Percentiles rank a stretch among this genome's conserved stretches.
Conservation (phyloP, 805 yeast genomes). For the Candida tibetensis region DNA sequence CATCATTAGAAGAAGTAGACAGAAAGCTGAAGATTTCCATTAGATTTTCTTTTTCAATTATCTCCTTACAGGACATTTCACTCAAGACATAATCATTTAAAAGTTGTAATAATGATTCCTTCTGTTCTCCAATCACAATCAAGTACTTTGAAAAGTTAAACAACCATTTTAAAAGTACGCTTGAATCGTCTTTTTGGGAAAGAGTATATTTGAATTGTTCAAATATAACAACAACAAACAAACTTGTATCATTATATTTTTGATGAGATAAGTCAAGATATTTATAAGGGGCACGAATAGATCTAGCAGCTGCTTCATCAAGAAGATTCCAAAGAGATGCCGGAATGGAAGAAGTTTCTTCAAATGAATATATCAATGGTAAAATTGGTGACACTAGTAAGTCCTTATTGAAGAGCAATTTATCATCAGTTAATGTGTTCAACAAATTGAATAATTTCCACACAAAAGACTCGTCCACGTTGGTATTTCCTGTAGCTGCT, state of each 20-base stretch:
- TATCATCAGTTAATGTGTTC: slow-evolving; percentile 46
- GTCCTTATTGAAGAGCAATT: slow-evolving; percentile 52
- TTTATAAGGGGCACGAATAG: slow-evolving; percentile 75
- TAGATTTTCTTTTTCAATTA: slow-evolving; percentile 7
- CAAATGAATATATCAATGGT: slow-evolving; percentile 49
- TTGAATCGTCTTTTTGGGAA: slow-evolving; percentile 17
- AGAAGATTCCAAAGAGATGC: slow-evolving; percentile 49
- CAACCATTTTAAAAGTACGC: slow-evolving; percentile 46
- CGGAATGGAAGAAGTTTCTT: neutral
- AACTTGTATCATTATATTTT: slow-evolving; percentile 27
- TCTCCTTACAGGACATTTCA: slow-evolving; percentile 2
- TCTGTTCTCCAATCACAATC: slow-evolving; percentile 59
- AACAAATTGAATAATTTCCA: slow-evolving; percentile 50
- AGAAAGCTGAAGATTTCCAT: slow-evolving; percentile 7
- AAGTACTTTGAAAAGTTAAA: slow-evolving; percentile 45
- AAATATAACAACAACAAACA: slow-evolving; percentile 35
- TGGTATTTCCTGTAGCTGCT: slow-evolving; percentile 15
- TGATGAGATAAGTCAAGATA: slow-evolving; percentile 59
- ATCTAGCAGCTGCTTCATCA: slow-evolving; percentile 74
- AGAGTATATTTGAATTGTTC: slow-evolving; percentile 69
- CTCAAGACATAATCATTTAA: slow-evolving; percentile 10
- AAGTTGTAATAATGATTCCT: slow-evolving; percentile 18
- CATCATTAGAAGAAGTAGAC: neutral
- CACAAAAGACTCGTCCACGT: slow-evolving; percentile 24
- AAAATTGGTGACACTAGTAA: slow-evolving; percentile 52